Percentiles rank a stretch among this genome's conserved stretches.
These are phyloP conservation scores for Saprolegnia diclina DNA, from an alignment of 352 stramenopile genomes.

Conservation along the genomic window DNA sequence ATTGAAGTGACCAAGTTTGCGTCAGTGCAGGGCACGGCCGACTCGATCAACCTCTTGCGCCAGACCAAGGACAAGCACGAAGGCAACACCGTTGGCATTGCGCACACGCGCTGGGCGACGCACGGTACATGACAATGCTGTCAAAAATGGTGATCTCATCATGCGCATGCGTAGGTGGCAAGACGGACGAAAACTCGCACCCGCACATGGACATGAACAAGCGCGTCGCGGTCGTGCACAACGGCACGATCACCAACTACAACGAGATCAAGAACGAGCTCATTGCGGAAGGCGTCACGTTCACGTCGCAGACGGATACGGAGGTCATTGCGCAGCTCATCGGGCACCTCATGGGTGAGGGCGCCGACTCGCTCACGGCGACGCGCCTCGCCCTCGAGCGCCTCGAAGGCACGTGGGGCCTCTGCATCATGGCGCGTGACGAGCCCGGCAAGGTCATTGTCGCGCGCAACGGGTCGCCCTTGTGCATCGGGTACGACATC, in stretches of 20 bases:
- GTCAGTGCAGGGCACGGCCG: constrained; percentile 81
- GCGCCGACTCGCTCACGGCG: constrained; percentile 78
- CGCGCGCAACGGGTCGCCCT: constrained; percentile 94
- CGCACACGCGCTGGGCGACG: constrained; percentile 99
- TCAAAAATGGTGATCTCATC: neutral
- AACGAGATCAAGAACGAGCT: constrained; percentile 87
- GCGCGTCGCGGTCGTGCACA: constrained; percentile 96
- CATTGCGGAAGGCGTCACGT: constrained; percentile 84
- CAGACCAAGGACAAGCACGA: constrained; percentile 65
- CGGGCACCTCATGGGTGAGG: constrained; percentile 83
- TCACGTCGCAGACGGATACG: constrained; percentile 96
- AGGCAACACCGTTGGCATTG: constrained; percentile 93
- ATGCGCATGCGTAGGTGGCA: constrained; percentile 38
- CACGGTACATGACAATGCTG: constrained; percentile 63
- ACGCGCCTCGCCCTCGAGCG: constrained; percentile 83
- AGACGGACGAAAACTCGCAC: constrained; percentile 98
- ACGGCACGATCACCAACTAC: constrained; percentile 99
- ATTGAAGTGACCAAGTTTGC: constrained; percentile 95
- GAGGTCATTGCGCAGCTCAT: constrained; percentile 98
- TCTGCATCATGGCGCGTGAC: constrained; percentile 90
- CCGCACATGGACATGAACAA: constrained; percentile 93
- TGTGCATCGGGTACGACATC: constrained; percentile 66
- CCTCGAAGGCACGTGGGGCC: constrained; percentile 95
- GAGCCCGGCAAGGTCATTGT: constrained; percentile 95
- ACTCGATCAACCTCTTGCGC: constrained; percentile 88